Evolutionary conservation across 805 yeast genomes (phyloP).

Genomic region (Cyberlindnera samutprakarnensis): DNA sequence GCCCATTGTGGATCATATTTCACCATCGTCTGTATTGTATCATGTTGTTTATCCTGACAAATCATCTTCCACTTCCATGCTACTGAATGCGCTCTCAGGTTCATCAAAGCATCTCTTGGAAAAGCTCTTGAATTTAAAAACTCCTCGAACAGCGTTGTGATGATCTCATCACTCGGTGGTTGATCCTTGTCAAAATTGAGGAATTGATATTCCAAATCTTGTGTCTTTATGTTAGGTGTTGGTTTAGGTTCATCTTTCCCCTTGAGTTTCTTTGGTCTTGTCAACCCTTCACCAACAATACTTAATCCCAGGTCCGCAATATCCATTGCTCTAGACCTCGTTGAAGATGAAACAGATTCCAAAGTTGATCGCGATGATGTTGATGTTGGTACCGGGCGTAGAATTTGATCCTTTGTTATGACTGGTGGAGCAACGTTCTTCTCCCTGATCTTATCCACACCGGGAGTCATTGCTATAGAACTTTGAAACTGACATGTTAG

Average conservation of each 20-base stretch:
- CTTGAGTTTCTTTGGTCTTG: too few species aligned
- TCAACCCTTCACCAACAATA: slow-evolving; percentile 19
- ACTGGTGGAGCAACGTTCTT: too few species aligned
- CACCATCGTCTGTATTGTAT: neutral
- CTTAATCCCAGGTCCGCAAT: slow-evolving; percentile 13
- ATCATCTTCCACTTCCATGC: slow-evolving; percentile 21
- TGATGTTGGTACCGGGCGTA: too few species aligned
- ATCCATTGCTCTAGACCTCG: too few species aligned
- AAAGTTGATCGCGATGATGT: too few species aligned
- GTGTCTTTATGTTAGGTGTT: too few species aligned
- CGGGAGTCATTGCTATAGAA: too few species aligned
- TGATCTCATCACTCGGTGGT: slow-evolving; percentile 21
- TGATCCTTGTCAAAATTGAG: slow-evolving; percentile 21
- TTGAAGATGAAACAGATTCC: too few species aligned
- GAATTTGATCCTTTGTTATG: too few species aligned
- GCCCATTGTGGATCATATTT: slow-evolving; percentile 16
- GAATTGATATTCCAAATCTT: slow-evolving; percentile 16
- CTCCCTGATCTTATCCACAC: too few species aligned
- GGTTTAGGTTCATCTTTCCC: too few species aligned
- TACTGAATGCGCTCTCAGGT: slow-evolving; percentile 10
- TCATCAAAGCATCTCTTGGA: slow-evolving; percentile 14
- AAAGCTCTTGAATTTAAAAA: slow-evolving; percentile 17
- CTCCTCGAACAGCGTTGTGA: slow-evolving; percentile 15
- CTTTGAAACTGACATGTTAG: too few species aligned
- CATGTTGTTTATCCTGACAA: slow-evolving; percentile 19